Conservation (phyloP, 768 basidiomycete species). For the Strobilomyces confusus region DNA sequence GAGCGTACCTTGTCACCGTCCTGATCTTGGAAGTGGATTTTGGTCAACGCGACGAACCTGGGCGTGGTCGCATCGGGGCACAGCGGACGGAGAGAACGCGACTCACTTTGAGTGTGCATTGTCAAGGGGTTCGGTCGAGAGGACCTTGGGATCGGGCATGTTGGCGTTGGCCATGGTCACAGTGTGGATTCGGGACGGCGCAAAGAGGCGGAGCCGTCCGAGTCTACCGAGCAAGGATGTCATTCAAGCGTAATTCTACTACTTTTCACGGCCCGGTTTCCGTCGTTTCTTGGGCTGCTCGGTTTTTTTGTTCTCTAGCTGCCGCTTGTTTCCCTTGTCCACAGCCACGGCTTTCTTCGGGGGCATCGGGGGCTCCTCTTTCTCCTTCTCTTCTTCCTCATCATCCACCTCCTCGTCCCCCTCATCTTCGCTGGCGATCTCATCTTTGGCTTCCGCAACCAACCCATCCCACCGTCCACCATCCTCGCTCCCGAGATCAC, state of each 20-base stretch:
- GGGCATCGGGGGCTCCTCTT: background rate
- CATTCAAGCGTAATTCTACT: background rate
- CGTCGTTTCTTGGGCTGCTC: constrained; percentile 19
- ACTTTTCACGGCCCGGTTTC: background rate
- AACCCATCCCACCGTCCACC: constrained; percentile 32
- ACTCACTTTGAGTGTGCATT: constrained; percentile 56
- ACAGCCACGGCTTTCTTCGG: background rate
- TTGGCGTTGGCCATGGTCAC: constrained; percentile 39
- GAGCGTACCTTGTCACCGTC: no score
- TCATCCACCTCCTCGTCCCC: background rate
- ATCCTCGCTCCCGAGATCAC: constrained; percentile 53
- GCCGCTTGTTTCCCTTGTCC: constrained; percentile 9
- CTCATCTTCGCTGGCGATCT: background rate
- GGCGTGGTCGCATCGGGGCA: background rate
- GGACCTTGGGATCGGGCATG: constrained; percentile 47
- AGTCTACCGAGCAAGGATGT: constrained; percentile 5
- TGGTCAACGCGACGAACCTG: constrained; percentile 85
- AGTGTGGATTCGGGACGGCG: constrained; percentile 1
- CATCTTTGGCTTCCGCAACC: constrained; percentile 13
- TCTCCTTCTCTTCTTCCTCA: background rate
- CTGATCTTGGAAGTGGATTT: constrained; percentile 75
- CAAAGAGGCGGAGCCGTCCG: background rate
- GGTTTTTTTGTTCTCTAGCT: background rate
- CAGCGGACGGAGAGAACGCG: no score
- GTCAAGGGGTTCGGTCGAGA: constrained; percentile 49